Evolutionary conservation across 768 basidiomycete species (phyloP), one percentile per base, ranked within the genome.

Genomic region (Mycena albidolilacea): DNA sequence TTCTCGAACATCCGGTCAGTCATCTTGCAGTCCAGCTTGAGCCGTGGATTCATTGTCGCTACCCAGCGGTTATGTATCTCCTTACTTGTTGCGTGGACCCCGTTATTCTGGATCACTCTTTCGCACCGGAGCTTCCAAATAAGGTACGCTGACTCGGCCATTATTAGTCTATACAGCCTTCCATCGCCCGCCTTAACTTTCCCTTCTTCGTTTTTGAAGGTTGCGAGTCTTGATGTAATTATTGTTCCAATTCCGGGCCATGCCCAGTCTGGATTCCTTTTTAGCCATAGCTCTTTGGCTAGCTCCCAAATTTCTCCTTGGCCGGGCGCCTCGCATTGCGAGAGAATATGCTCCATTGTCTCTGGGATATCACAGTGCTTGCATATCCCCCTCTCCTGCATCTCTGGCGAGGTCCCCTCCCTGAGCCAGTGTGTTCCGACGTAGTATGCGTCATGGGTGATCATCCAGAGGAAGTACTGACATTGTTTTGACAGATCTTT

Each of bases 401-500:
- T 52, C n/a, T 52, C 50, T 7, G 50, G 50, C 3, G n/a, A 21
- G 50, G 5, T 52, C 5, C 7, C 5, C 0, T 52, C n/a, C n/a
- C n/a, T n/a, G n/a, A n/a, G n/a, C n/a, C n/a, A 52, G 50, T 52
- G 50, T 1, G 19, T 55, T 35, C 54, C 54, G 1, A 55, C 23
- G 17, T 30, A 14, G 54, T 30, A 55, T 23, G 54, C 23, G 23
- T 55, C 54, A 14, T 55, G 54, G 3, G 30, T 55, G 5, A 55
- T 11, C 30, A 30, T 30, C 54, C 54, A 55, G 23, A 30, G 15
- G 23, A 55, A 55, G 23, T 55, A 35, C 9, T 14, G 23, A 30
- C 6, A 10, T 5, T 52, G 35, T 37, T 48, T 50, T 1, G 69
- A 59, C 3, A 78, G 35, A 57, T 78, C 77, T n/a, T 76, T 76